Conservation (phyloP, 805 yeast species). For the Lipomyces yamanashiensis region DNA sequence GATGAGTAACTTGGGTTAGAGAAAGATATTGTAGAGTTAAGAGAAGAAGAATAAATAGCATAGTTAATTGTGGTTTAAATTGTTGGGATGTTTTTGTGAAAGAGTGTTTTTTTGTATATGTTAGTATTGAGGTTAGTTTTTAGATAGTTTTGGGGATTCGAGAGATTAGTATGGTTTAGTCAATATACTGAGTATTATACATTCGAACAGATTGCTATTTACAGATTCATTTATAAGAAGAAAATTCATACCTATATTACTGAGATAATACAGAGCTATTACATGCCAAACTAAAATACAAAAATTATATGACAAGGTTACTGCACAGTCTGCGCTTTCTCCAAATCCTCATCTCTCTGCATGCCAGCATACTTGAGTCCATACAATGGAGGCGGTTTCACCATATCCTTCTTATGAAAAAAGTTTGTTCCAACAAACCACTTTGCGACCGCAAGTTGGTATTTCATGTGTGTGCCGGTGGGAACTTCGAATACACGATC, state of each 20-base stretch:
- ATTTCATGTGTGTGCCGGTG: conserved; percentile 28
- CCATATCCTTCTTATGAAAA: conserved; percentile 9
- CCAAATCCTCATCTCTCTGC: conserved; percentile 6
- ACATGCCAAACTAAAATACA: background rate
- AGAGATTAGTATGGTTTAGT: too few relatives aligned
- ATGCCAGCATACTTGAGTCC: conserved; percentile 1
- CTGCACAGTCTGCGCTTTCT: background rate
- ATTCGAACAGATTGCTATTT: too few relatives aligned
- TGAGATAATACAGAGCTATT: too few relatives aligned
- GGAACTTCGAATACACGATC: conserved; percentile 43
- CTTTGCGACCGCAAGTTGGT: conserved; percentile 48
- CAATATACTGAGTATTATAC: too few relatives aligned
- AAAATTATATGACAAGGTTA: background rate
- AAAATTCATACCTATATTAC: background rate
- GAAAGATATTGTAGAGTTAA: too few relatives aligned
- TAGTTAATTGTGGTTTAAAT: background rate
- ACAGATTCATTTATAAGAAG: background rate
- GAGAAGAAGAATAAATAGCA: background rate
- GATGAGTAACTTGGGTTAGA: conserved; percentile 9
- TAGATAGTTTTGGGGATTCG: too few relatives aligned
- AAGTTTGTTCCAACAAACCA: conserved; percentile 42
- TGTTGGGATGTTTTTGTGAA: background rate
- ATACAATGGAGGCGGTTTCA: conserved; percentile 14
- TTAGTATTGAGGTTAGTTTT: background rate
- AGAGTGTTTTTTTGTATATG: background rate